Percentiles rank a stretch among this genome's conserved stretches.
phyloP scores from a whole-genome alignment of 139 green algal genomes.

The Zygnema cylindricum region DNA sequence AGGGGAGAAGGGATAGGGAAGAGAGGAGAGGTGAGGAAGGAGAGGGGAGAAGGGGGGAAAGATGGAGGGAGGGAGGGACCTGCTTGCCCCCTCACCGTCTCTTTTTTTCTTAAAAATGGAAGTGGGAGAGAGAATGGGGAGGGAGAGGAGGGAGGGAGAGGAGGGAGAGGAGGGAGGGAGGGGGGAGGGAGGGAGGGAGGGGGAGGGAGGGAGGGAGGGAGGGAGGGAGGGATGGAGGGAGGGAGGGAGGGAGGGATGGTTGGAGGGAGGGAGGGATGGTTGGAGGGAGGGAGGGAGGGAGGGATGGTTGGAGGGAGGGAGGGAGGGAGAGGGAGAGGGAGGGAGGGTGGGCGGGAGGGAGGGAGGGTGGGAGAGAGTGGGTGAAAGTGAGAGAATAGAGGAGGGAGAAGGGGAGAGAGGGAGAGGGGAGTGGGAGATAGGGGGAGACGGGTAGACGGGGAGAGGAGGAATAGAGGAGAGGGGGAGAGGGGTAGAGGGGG shows the following conservation, averaged over 20 bases:
- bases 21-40: no score
- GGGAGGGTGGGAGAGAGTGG: constrained; percentile 1
- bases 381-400: background rate
- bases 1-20: no score
- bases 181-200: background rate
- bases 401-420: background rate
- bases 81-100: no score
- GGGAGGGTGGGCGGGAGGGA: background rate
- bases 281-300: background rate
- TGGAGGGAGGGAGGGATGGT: background rate
- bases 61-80: no score
- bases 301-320: background rate
- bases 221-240: background rate
- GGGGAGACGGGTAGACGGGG: background rate
- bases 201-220: background rate
- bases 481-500: no score
- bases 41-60: no score
- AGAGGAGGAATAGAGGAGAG: no score
- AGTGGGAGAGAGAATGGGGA: no score
- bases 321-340: background rate
- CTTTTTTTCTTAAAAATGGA: no score
- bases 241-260: background rate
- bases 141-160: background rate
- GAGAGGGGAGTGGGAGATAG: constrained; percentile 14
- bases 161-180: background rate